phyloP scores from a whole-genome alignment of 1,284 basidiomycete genomes.

The Irpex sp. region DNA sequence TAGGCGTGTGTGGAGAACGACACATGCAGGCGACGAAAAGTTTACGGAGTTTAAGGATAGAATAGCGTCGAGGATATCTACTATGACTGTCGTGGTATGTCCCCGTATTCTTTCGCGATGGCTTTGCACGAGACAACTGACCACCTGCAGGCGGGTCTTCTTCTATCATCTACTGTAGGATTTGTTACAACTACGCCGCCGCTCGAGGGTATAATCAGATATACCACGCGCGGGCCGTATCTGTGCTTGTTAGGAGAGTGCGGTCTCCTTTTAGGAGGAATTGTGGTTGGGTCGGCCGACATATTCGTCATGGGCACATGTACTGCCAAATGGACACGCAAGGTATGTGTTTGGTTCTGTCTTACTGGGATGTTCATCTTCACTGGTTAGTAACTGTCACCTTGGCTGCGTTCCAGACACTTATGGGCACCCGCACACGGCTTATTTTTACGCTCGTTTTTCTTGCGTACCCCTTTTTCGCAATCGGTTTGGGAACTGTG shows the following conservation, averaged over 20 bases:
- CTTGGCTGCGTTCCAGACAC: not conserved
- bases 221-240: not conserved
- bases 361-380: too few species aligned
- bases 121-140: too few species aligned
- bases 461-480: not conserved
- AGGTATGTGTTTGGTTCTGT: not conserved
- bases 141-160: not conserved
- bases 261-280: not conserved
- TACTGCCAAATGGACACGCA: not conserved
- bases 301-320: not conserved
- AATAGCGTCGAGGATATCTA: not conserved
- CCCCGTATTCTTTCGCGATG: too few species aligned
- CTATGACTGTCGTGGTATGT: not conserved
- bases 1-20: not conserved
- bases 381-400: not conserved
- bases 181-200: not conserved
- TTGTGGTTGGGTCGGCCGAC: not conserved
- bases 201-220: not conserved
- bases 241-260: not conserved
- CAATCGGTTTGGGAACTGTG: not conserved
- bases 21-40: not conserved
- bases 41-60: not conserved
- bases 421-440: not conserved
- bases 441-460: not conserved
- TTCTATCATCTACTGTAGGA: not conserved